These are phyloP conservation scores for Pythium aphanidermatum DNA, from an alignment of 352 stramenopile genomes.

Conservation along the genomic window DNA sequence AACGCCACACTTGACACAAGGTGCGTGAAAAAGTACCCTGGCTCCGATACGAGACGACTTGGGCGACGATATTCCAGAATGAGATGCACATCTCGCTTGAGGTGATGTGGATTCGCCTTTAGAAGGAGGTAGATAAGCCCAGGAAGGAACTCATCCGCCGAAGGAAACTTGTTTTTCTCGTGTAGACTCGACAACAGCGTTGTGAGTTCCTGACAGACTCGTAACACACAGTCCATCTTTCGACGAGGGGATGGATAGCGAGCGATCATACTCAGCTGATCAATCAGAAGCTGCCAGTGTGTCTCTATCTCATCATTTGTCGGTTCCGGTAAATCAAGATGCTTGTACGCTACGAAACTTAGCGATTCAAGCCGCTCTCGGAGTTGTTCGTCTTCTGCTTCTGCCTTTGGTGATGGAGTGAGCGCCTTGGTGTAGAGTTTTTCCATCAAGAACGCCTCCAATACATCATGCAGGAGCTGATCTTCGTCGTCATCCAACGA, in stretches of 20 bases:
- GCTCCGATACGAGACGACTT: constrained; percentile 76
- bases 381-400: constrained; percentile 51
- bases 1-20: constrained; percentile 79
- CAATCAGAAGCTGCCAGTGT: constrained; percentile 36
- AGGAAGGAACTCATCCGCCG: constrained; percentile 90
- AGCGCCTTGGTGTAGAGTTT: constrained; percentile 80
- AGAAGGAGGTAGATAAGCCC: constrained; percentile 89
- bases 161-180: constrained; percentile 49
- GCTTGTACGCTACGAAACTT: constrained; percentile 73
- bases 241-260: constrained; percentile 60
- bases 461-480: constrained; percentile 50
- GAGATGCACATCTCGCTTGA: constrained; percentile 86
- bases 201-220: constrained; percentile 69
- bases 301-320: constrained; percentile 23
- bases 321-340: constrained; percentile 78
- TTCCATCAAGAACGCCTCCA: constrained; percentile 89
- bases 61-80: constrained; percentile 80
- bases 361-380: constrained; percentile 60
- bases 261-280: constrained; percentile 39
- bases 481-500: constrained; percentile 30
- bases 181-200: constrained; percentile 35
- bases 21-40: constrained; percentile 92
- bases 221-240: constrained; percentile 81
- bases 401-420: constrained; percentile 32
- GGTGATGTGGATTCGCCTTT: constrained; percentile 67